Evolutionary conservation across 2,329 filamentous ascomycete genomes (phyloP).

Genomic region (Verticillium tricorpus): DNA sequence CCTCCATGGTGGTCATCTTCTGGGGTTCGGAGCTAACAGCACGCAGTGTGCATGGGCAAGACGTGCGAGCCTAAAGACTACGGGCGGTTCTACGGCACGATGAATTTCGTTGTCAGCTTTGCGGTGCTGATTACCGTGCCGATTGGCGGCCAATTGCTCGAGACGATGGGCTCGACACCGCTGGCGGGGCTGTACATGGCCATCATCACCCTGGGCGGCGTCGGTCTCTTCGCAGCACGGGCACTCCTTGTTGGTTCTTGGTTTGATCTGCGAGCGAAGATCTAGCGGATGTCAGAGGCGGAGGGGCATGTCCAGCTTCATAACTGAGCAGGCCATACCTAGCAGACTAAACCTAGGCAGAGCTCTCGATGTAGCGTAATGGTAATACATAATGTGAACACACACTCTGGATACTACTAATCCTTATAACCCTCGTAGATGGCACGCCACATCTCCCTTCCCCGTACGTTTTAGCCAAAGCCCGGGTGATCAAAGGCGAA

Average conservation of each 20-base stretch:
- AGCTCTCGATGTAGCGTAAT: too few species aligned
- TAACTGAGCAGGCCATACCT: too few species aligned
- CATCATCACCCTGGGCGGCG: constrained; percentile 30
- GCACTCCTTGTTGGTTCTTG: constrained; percentile 5
- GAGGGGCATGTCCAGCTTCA: too few species aligned
- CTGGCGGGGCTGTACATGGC: constrained; percentile 40
- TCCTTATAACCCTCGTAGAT: too few species aligned
- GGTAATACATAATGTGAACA: too few species aligned
- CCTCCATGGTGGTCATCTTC: too few species aligned
- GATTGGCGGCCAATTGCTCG: constrained; percentile 38
- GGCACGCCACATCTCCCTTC: too few species aligned
- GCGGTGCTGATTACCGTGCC: constrained; percentile 40
- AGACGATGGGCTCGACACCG: constrained; percentile 36
- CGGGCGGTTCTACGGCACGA: constrained; percentile 27
- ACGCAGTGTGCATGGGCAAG: constrained; percentile 38
- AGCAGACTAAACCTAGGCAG: too few species aligned
- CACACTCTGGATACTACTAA: too few species aligned
- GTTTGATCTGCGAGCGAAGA: constrained; percentile 6
- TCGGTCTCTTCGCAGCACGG: constrained; percentile 23
- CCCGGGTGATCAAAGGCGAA: too few species aligned
- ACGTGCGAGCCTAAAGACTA: constrained; percentile 41
- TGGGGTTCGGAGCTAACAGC: not conserved
- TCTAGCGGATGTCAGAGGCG: not conserved
- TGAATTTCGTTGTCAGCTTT: constrained; percentile 41
- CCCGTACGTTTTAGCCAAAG: too few species aligned